Base-by-base conservation (phyloP, 768 basidiomycete species). In the Pleurotus tuber-regium region DNA sequence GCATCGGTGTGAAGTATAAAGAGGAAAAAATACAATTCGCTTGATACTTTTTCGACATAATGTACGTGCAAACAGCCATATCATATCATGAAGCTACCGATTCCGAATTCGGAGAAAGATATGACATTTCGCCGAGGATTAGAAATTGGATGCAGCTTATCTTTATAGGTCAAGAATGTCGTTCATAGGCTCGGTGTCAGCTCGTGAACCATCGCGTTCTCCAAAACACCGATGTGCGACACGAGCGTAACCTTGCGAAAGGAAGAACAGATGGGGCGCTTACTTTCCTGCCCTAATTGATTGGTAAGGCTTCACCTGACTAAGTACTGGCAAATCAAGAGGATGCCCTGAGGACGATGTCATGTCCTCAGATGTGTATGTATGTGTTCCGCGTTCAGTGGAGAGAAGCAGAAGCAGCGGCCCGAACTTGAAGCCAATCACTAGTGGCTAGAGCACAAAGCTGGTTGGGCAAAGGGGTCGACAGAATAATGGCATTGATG, bases 151-250 rank as follows among this genome's bases (percentile, higher is more conserved):
- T 42, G 7, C 40, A 12, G 28, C 35, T n/a, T 48, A 31, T 48
- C 46, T 42, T 24, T 23, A 24, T 14, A 19, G n/a, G 23, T 42
- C 35, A 19, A 38, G 35, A n/a, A 14, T 31, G 40, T 42, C 24
- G 43, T 28, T 44, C 43, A 44, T 10, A 29, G 25, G 43, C 25
- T 18, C 12, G 24, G 19, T 25, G 35, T 18, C 31, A n/a, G 46
- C 31, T 48, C 46, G 30, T 33, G 46, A 48, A 35, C 28, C 46
- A 48, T 48, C 46, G 46, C 46, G 31, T 48, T 19, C 4, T 16
- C n/a, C 6, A 35, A 48, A 31, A 33, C 46, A 36, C 46, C 46
- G 46, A 48, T 35, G 31, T 48, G 46, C 46, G 46, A 48, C 35
- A 31, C n/a, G 25, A 35, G 29, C 46, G 46, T 35, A 48, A 11